These are phyloP conservation scores for Tuber aestivum DNA, from an alignment of 495 filamentous ascomycete genomes.

Conservation along the genomic window DNA sequence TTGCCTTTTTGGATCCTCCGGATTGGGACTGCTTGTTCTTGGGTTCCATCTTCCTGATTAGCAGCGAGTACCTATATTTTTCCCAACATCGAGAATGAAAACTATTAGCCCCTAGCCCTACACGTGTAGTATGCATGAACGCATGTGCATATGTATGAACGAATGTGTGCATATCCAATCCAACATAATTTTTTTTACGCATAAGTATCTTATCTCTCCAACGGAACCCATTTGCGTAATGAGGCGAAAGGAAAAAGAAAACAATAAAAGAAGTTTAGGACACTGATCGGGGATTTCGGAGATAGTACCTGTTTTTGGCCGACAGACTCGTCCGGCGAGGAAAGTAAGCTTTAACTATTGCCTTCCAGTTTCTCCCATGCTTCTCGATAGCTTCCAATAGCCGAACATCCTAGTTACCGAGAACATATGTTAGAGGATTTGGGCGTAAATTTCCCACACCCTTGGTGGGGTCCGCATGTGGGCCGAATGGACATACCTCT, in stretches of 20 bases:
- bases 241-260: not conserved
- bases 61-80: constrained; percentile 25
- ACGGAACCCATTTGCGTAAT: not conserved
- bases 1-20: constrained; percentile 17
- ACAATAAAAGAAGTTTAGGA: not conserved
- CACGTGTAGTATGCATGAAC: not conserved
- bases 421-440: constrained; percentile 15
- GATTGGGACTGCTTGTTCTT: constrained; percentile 33
- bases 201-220: too few species aligned
- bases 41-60: constrained; percentile 36
- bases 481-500: constrained; percentile 41
- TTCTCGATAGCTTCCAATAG: constrained; percentile 44
- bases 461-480: constrained; percentile 1
- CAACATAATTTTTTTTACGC: not conserved
- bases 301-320: constrained; percentile 41
- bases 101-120: not conserved
- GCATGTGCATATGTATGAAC: not conserved
- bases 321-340: constrained; percentile 43
- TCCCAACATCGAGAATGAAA: not conserved
- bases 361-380: constrained; percentile 45
- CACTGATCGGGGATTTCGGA: constrained; percentile 8
- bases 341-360: constrained; percentile 45
- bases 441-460: not conserved
- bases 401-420: constrained; percentile 37
- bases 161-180: not conserved